These are phyloP conservation scores for Tulasnella sp. DNA, from an alignment of 768 basidiomycete species.

Conservation along the genomic window DNA sequence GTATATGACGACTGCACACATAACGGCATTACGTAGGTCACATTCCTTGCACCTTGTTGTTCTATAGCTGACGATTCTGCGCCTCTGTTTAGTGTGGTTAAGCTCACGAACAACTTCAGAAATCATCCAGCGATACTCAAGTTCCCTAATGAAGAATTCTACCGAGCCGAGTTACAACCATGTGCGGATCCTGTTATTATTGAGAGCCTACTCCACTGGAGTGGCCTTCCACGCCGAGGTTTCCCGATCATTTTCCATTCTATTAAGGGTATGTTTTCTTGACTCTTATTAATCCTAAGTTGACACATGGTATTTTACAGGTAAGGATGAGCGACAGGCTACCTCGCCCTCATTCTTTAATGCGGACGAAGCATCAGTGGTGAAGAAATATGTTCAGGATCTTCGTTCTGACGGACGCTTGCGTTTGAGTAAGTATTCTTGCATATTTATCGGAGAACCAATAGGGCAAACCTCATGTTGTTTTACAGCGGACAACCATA, in stretches of 20 bases:
- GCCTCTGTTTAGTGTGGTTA: constrained; percentile 34
- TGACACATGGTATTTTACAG: constrained; percentile 14
- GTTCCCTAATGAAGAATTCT: constrained; percentile 41
- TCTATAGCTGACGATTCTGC: neutral
- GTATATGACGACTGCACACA: constrained; percentile 23
- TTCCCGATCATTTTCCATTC: constrained; percentile 29
- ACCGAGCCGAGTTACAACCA: constrained; percentile 26
- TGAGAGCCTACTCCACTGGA: constrained; percentile 21
- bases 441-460: neutral
- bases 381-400: constrained; percentile 25
- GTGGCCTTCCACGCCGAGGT: constrained; percentile 22
- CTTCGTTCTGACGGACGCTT: constrained; percentile 23
- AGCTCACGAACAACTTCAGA: constrained; percentile 46
- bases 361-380: constrained; percentile 27
- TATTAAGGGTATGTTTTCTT: constrained; percentile 16
- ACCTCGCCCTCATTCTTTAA: constrained; percentile 33
- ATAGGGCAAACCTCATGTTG: neutral
- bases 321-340: constrained; percentile 27
- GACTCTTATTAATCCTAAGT: neutral
- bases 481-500: constrained; percentile 22
- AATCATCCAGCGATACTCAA: constrained; percentile 42
- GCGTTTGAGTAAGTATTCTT: constrained; percentile 23
- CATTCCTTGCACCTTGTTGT: neutral
- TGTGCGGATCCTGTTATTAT: constrained; percentile 23
- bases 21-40: constrained; percentile 25